A percentile compares a stretch with the other conserved stretches of the same genome.
Conservation (phyloP, 1,284 basidiomycete species). For the Cystobasidiaceae sp. region DNA sequence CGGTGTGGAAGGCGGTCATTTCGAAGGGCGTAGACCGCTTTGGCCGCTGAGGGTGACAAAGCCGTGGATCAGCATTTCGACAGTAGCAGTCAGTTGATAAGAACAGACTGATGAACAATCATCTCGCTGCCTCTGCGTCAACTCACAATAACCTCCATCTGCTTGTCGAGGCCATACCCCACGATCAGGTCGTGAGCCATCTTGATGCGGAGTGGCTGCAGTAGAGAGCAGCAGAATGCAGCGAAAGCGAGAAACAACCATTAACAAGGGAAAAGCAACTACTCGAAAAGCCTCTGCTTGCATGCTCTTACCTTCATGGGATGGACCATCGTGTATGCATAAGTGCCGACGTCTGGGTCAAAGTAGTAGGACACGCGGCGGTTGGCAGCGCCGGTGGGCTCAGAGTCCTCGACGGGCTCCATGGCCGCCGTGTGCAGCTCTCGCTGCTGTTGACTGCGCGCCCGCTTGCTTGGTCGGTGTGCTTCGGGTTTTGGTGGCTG, state of each 20-base stretch:
- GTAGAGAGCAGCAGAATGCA: background rate
- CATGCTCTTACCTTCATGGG: constrained; percentile 22
- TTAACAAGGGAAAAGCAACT: background rate
- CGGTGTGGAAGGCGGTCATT: constrained; percentile 92
- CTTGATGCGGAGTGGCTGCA: constrained; percentile 62
- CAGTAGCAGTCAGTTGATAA: background rate
- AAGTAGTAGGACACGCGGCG: constrained; percentile 30
- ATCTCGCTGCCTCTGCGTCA: background rate
- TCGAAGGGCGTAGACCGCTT: constrained; percentile 71
- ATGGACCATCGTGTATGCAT: constrained; percentile 32
- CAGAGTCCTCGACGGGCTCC: constrained; percentile 14
- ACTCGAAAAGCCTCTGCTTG: background rate
- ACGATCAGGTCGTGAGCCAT: constrained; percentile 88
- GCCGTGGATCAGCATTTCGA: too few relatives aligned
- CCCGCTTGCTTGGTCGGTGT: background rate
- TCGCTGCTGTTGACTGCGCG: background rate
- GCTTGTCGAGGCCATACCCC: constrained; percentile 80
- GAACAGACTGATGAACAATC: background rate
- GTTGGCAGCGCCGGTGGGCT: constrained; percentile 14
- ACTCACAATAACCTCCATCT: constrained; percentile 83
- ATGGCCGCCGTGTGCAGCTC: background rate
- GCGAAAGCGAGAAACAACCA: background rate
- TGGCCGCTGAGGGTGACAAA: constrained; percentile 61
- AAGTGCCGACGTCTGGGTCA: constrained; percentile 26
- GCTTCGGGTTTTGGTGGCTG: too few relatives aligned